These are phyloP conservation scores for Delitschia confertaspora DNA, from an alignment of 495 filamentous ascomycete species.

Conservation along the genomic window DNA sequence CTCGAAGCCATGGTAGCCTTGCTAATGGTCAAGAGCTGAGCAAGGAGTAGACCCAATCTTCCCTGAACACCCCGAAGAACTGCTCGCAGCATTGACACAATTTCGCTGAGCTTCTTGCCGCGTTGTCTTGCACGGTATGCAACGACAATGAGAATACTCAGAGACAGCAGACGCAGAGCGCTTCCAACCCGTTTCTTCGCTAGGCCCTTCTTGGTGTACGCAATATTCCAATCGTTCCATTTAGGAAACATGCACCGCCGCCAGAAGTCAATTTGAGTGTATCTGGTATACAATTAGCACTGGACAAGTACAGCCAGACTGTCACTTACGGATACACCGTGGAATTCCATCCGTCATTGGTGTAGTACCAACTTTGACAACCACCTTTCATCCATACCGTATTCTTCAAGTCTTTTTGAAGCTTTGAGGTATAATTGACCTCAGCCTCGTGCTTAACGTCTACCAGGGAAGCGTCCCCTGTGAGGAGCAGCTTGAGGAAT, in stretches of 20 bases:
- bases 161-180: conserved; percentile 2
- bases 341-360: conserved; percentile 50
- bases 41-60: not conserved
- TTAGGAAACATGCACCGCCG: conserved; percentile 46
- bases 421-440: conserved; percentile 43
- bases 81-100: not conserved
- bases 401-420: conserved; percentile 46
- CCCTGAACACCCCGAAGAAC: not conserved
- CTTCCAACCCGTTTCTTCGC: conserved; percentile 1
- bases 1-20: not conserved
- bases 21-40: not conserved
- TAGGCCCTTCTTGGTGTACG: conserved; percentile 37
- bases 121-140: conserved; percentile 4
- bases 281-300: conserved; percentile 11
- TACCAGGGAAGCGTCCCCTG: conserved; percentile 36
- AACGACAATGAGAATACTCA: conserved; percentile 4
- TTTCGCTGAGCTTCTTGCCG: conserved; percentile 11
- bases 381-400: conserved; percentile 46
- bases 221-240: conserved; percentile 48
- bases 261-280: conserved; percentile 21
- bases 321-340: conserved; percentile 47
- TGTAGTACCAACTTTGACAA: conserved; percentile 52
- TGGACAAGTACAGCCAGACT: not conserved
- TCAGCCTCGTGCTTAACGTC: conserved; percentile 48
- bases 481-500: conserved; percentile 44